Base-by-base conservation (phyloP, 31 red algal species). In the Odonthalia washingtoniensis region DNA sequence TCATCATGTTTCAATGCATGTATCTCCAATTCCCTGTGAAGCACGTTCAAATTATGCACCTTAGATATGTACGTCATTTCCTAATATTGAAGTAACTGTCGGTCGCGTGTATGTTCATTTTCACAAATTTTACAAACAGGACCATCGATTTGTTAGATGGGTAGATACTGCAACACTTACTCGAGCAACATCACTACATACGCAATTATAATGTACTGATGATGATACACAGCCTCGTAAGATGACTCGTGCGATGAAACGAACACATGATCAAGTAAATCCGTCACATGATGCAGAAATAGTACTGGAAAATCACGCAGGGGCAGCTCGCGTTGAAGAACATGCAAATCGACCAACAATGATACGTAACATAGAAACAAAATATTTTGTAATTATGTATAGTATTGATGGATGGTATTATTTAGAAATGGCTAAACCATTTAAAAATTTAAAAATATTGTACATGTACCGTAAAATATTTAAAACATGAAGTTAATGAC, bases 341-440 rank as follows among this genome's bases (percentile, higher is more conserved):
- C 21, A 14, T 9, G 49, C 9, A 57, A 57, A 9, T 57, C 49
- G 21, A 14, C 21, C 49, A 57, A 57, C 49, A 21, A 9, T 57
- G 9, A 21, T 57, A 14, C 49, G 49, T 57, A 95, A 95, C 74
- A 91, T 95, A 52, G 66, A 73, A 3, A 65, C 61, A 35, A 72
- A 91, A 46, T 40, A 86, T 62, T 65, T 95, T 75, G 83, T 82
- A 3, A 39, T 53, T 2, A n/a, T n/a, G n/a, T 91, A 91, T 85
- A 34, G 1, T 28, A 70, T 95, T 57, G 84, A 91, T 44, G 89
- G 81, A 16, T 95, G 93, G 93, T 95, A 95, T 64, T 84, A 72
- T 77, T 91, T 88, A 26, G 88, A 83, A 18, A 91, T 92, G 74
- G 88, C 93, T n/a, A 45, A 43, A 4, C 2, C 42, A 24, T 57